Percentiles rank a stretch among this genome's conserved stretches.
Conservation (phyloP, 345 rosid species). For the Durio zibethinus region DNA sequence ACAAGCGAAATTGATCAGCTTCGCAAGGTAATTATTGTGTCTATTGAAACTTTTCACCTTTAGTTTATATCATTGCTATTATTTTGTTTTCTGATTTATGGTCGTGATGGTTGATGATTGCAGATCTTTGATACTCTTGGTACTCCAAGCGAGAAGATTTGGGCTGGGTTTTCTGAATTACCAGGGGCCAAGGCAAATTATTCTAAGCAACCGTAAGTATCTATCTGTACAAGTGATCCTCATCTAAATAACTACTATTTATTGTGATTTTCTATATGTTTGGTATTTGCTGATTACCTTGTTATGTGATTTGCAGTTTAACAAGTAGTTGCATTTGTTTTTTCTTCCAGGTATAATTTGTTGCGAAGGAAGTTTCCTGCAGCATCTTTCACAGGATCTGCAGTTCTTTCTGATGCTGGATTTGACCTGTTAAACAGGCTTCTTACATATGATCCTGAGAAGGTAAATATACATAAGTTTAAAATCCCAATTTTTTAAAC, state of each 20-base stretch:
- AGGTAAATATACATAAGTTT: constrained; percentile 1
- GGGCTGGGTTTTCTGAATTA: constrained; percentile 71
- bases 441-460: constrained; percentile 67
- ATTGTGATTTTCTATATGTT: constrained; percentile 5
- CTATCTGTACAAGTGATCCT: background rate
- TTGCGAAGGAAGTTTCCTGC: constrained; percentile 83
- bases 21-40: constrained; percentile 44
- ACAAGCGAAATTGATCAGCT: constrained; percentile 69
- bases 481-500: background rate
- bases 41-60: background rate
- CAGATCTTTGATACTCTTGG: constrained; percentile 79
- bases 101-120: constrained; percentile 3
- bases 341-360: constrained; percentile 50
- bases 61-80: background rate
- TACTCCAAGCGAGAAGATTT: constrained; percentile 59
- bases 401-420: constrained; percentile 76
- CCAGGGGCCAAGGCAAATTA: constrained; percentile 73
- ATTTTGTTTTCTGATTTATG: background rate
- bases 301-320: constrained; percentile 21
- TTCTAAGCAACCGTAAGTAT: constrained; percentile 53
- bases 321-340: constrained; percentile 8
- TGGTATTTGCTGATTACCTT: constrained; percentile 13
- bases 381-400: constrained; percentile 63
- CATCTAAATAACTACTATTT: constrained; percentile 12
- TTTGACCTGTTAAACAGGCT: constrained; percentile 71